phyloP scores from a whole-genome alignment of 2,329 filamentous ascomycete species.

The Cryphonectria radicalis region DNA sequence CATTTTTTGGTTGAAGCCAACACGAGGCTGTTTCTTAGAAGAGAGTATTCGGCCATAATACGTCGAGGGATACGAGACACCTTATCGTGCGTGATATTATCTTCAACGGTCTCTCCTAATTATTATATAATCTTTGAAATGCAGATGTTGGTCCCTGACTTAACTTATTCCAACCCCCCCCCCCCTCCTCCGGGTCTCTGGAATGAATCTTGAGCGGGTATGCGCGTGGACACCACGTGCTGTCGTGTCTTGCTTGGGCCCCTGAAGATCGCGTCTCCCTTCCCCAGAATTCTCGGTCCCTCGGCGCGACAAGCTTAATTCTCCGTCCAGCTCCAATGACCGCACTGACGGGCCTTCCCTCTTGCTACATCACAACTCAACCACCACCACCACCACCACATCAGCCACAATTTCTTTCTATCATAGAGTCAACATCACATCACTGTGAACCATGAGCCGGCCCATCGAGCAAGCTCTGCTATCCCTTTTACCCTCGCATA shows the following conservation, averaged over 20 bases:
- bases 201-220: not conserved
- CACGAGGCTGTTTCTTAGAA: not conserved
- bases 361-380: not conserved
- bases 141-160: not conserved
- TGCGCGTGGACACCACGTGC: slow-evolving; percentile 20
- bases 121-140: not conserved
- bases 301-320: slow-evolving; percentile 12
- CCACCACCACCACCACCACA: not conserved
- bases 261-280: slow-evolving; percentile 19
- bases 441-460: slow-evolving; percentile 63
- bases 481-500: slow-evolving; percentile 75
- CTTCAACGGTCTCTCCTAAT: not conserved
- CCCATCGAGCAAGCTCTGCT: slow-evolving; percentile 74
- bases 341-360: too few relatives aligned
- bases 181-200: not conserved
- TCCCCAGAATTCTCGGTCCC: not conserved
- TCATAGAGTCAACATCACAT: not conserved
- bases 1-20: not conserved
- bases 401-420: not conserved
- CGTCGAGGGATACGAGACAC: not conserved
- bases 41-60: not conserved
- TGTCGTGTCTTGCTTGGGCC: slow-evolving; percentile 16
- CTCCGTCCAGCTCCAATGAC: not conserved
- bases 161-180: too few relatives aligned
- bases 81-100: not conserved